A percentile compares a stretch with the other conserved stretches of the same genome.
These are phyloP conservation scores for Hypholoma sublateritium DNA, from an alignment of 768 basidiomycete genomes.

Conservation along the genomic window DNA sequence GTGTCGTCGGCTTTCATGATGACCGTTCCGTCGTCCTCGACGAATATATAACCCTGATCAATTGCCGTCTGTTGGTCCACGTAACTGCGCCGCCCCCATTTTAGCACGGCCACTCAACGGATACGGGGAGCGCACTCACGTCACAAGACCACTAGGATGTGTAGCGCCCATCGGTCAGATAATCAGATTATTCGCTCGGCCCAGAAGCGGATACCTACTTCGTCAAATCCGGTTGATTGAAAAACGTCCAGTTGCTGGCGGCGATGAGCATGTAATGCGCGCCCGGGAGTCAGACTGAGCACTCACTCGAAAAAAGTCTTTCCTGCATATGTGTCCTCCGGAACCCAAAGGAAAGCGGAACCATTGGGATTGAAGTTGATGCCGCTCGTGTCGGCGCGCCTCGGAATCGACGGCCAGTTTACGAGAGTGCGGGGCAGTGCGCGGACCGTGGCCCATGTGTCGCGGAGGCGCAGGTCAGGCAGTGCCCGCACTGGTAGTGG, in stretches of 20 bases:
- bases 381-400: conserved; percentile 13
- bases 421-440: neutral
- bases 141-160: neutral
- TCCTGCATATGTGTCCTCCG: conserved; percentile 67
- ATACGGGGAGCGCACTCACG: neutral
- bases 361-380: conserved; percentile 45
- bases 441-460: neutral
- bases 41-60: conserved; percentile 51
- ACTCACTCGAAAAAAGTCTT: conserved; percentile 68
- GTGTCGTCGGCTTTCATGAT: conserved; percentile 80
- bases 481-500: neutral
- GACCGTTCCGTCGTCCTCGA: conserved; percentile 56
- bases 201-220: neutral
- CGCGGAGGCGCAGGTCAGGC: conserved; percentile 3
- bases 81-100: conserved; percentile 33
- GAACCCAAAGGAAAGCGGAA: conserved; percentile 64
- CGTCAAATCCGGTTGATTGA: conserved; percentile 2
- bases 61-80: conserved; percentile 59
- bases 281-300: neutral
- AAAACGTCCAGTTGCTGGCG: neutral
- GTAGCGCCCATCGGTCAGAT: neutral
- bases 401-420: neutral
- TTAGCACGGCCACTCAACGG: neutral
- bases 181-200: neutral
- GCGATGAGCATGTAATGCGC: no score